Evolutionary conservation across 192 early-diverging fungal species (phyloP), one percentile per base, ranked within the genome.

Genomic region (Entomortierella beljakovae): DNA sequence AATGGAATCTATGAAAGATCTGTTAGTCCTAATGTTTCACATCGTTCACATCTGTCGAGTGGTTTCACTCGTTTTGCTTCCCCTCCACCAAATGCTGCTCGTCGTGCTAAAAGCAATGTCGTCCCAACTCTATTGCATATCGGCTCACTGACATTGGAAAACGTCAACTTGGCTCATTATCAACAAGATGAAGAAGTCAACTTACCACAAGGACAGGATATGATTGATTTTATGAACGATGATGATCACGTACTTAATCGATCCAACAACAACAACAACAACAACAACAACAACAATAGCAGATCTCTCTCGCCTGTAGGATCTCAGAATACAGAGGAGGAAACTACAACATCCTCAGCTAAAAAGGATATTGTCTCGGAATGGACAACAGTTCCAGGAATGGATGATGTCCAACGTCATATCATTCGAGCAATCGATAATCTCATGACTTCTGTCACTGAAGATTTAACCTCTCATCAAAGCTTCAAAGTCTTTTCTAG

Each of bases 391-490:
- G 60, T 43, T 29, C 81, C 49, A 15, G 72, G 64, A 35, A 76
- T 64, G 68, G 68, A 70, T n/a, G 88, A 87, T 50, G 80, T 87
- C n/a, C 84, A 82, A 48, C 70, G 84, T 23, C 88, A 89, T 53
- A 80, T 87, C 33, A 70, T 87, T 58, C 80, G 88, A 3, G 88
- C 88, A 1, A 73, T 89, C 16, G 88, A 89, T 68, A 89, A 89
- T 49, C 69, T 89, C 34, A 72, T 79, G 40, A 83, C 75, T 0
- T 57, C 56, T 15, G 75, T 79, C 10, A 57, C 53, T 50, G 70
- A 83, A 33, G 81, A 80, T 50, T 52, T 58, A 0, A 6, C 43
- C 5, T 80, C 64, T 2, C 48, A 52, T 25, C 62, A 70, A 35
- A 76, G 62, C 42, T 76, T 71, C 55, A 62, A 76, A 48, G 71